Percentiles rank a stretch among this genome's conserved stretches.
Conservation (phyloP, 176 grass and related monocot species). For the Carex parvula region DNA sequence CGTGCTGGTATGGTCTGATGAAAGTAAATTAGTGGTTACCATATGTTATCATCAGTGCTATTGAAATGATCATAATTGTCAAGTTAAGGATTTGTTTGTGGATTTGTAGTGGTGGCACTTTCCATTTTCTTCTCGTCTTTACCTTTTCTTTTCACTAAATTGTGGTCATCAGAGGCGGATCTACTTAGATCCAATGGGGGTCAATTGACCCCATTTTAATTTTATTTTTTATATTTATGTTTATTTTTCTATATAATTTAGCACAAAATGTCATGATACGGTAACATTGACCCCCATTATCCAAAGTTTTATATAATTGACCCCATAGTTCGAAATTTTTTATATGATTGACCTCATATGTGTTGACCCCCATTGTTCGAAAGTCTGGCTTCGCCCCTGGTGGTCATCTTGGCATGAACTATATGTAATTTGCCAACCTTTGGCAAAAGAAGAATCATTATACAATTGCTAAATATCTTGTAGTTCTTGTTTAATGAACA, state of each 20-base stretch:
- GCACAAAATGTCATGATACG: no score
- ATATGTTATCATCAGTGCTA: neutral
- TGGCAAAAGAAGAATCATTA: neutral
- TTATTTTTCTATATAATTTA: no score
- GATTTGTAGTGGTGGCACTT: conserved; percentile 18
- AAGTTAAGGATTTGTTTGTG: neutral
- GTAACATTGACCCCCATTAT: no score
- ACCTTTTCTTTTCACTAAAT: neutral
- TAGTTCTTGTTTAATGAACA: neutral
- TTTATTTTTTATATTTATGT: no score
- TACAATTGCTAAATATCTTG: neutral
- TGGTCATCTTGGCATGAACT: neutral
- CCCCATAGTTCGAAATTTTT: no score
- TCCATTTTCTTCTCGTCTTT: conserved; percentile 20
- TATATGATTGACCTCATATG: no score
- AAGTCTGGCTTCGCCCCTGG: no score
- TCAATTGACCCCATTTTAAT: no score
- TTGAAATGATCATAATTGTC: neutral
- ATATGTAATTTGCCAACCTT: neutral
- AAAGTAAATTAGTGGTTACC: neutral
- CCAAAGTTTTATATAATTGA: no score
- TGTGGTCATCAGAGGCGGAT: neutral
- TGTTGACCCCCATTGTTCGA: no score
- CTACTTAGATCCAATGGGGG: no score
- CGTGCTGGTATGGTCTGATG: no score